Evolutionary conservation across 179 eudicot species (phyloP).

Genomic region (Dionaea muscipula): DNA sequence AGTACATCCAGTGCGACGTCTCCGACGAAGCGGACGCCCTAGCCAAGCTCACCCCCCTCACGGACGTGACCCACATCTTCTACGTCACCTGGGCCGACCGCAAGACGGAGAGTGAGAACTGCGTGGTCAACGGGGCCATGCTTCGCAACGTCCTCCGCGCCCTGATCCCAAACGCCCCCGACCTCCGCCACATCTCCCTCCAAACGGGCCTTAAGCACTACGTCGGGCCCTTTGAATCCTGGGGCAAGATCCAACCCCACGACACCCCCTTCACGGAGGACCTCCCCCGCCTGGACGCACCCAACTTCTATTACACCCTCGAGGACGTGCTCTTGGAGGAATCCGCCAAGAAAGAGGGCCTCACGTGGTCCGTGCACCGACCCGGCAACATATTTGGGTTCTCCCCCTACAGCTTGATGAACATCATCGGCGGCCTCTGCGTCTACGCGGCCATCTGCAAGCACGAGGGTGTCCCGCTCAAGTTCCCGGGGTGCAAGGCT

Average conservation of each 20-base stretch:
- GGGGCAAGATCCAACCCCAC: conserved; percentile 5
- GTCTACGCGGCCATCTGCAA: conserved; percentile 41
- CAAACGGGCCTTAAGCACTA: conserved; percentile 35
- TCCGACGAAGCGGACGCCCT: conserved; percentile 18
- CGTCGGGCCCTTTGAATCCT: conserved; percentile 16
- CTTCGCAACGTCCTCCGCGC: conserved; percentile 24
- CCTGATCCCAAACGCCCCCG: conserved; percentile 16
- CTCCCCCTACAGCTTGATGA: conserved; percentile 34
- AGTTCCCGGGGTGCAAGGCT: conserved; percentile 25
- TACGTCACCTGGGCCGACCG: conserved; percentile 32
- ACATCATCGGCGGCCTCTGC: conserved; percentile 24
- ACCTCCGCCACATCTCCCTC: conserved; percentile 26
- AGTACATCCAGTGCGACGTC: conserved; percentile 39
- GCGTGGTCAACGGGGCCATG: conserved; percentile 28
- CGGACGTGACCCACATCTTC: conserved; percentile 32
- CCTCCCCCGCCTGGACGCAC: conserved; percentile 23
- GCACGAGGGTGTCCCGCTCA: conserved; percentile 24
- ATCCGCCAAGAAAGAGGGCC: conserved; percentile 23
- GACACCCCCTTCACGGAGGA: conserved; percentile 37
- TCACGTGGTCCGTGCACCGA: conserved; percentile 38
- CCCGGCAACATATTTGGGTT: conserved; percentile 28
- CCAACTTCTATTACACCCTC: conserved; percentile 26
- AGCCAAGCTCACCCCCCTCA: conserved; percentile 25
- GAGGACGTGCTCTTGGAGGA: conserved; percentile 29
- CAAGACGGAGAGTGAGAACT: conserved; percentile 18